These are phyloP conservation scores for Linderina pennispora DNA, from an alignment of 192 early-diverging fungal genomes.

Conservation along the genomic window DNA sequence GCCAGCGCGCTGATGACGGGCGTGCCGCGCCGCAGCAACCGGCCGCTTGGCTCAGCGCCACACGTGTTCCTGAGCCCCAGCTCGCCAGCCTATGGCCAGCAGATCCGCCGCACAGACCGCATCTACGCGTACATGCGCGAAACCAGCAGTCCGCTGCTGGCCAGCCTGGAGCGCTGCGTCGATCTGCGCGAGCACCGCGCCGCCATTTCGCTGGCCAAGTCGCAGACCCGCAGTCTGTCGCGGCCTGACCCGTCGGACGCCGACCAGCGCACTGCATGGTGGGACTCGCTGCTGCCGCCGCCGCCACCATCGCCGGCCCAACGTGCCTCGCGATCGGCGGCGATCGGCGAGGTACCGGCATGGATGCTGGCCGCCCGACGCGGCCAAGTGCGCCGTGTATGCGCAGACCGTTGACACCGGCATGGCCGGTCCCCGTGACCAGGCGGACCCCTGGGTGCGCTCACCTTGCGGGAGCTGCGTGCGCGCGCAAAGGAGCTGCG, in stretches of 20 bases:
- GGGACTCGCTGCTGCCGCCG: constrained; percentile 41
- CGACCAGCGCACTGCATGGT: constrained; percentile 27
- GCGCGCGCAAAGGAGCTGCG: constrained; percentile 31
- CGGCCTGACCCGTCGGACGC: constrained; percentile 13
- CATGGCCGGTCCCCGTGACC: background rate
- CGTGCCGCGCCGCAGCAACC: constrained; percentile 30
- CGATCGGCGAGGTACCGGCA: constrained; percentile 22
- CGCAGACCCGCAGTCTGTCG: constrained; percentile 16
- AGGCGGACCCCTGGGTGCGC: background rate
- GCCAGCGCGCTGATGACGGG: constrained; percentile 32
- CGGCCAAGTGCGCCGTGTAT: constrained; percentile 30
- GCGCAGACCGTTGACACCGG: too few relatives aligned
- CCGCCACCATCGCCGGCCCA: constrained; percentile 1
- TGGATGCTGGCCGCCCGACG: constrained; percentile 29
- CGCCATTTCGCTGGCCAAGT: too few relatives aligned
- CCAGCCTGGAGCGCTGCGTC: constrained; percentile 35
- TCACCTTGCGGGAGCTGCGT: constrained; percentile 19
- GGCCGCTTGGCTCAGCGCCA: constrained; percentile 25
- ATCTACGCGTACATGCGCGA: constrained; percentile 26
- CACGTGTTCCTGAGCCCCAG: constrained; percentile 28
- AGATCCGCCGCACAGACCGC: constrained; percentile 32
- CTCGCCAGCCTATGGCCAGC: constrained; percentile 30
- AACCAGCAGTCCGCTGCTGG: constrained; percentile 28
- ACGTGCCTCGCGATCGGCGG: constrained; percentile 7
- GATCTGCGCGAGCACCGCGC: constrained; percentile 30